Base-by-base conservation (phyloP, 148 eudicot species). In the Vaccinium macrocarpon region DNA sequence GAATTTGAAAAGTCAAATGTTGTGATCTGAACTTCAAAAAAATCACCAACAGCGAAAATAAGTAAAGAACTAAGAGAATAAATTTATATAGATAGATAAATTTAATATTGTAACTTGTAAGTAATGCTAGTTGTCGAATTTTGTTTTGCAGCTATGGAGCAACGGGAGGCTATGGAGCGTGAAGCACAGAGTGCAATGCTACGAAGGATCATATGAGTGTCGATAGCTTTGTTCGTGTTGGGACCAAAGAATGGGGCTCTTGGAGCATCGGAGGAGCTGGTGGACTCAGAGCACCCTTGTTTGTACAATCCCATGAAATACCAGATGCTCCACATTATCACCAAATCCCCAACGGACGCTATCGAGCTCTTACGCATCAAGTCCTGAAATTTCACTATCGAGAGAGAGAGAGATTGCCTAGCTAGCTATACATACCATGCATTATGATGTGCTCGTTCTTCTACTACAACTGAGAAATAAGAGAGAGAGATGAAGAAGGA, bases 111-210 rank as follows among this genome's bases (percentile, higher is more conserved):
- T 35, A 35, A 35, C 38, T 35, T 2, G 38, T 35, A 35, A 35
- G 38, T 35, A 35, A 35, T 35, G 4, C 38, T 35, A 35, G 38
- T 35, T 35, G 3, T 2, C 38, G 38, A 35, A 9, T 66, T 0
- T 11, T 61, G 27, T 21, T 13, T 52, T 42, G 68, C 49, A 85
- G 87, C 32, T 81, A 13, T 85, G 87, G 87, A 85, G 87, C 75
- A 64, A 32, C 25, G 53, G 73, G 57, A 46, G 57, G 27, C 29
- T 61, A 0, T 59, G 90, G 84, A 83, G 72, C 6, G 72, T 66
- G 35, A 66, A 66, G 35, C 72, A 66, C 8, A 66, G 72, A 66
- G 72, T 89, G 83, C 85, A 90, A 61, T 81, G 85, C 79, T 79
- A 88, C 19, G 86, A 81, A 81, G 83, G 74, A 46, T 12, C 51